phyloP scores from a whole-genome alignment of 176 grass and related monocot genomes.

The Eremochloa ophiuroides region DNA sequence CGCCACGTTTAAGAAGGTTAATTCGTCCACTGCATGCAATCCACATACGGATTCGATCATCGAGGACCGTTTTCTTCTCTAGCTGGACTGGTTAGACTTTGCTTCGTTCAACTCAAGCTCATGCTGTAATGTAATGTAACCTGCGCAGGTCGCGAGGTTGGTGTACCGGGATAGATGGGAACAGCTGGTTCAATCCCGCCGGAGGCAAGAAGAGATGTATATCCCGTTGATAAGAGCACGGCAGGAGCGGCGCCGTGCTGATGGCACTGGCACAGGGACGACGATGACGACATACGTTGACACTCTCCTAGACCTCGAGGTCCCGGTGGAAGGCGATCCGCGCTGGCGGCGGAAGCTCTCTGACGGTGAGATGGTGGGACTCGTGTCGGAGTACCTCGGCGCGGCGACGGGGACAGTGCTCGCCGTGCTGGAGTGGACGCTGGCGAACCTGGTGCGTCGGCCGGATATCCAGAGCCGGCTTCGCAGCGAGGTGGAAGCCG shows the following conservation, averaged over 20 bases:
- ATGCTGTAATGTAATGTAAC: no score
- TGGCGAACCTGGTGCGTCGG: neutral
- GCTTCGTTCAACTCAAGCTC: neutral
- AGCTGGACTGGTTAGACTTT: neutral
- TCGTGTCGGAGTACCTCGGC: conserved; percentile 23
- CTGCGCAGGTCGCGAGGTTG: neutral
- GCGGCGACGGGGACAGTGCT: conserved; percentile 4
- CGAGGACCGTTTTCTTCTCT: no score
- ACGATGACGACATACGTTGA: conserved; percentile 13
- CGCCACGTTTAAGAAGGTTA: conserved; percentile 3
- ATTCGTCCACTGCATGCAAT: neutral
- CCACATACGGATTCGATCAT: neutral
- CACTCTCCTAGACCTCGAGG: conserved; percentile 7
- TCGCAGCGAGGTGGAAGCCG: neutral
- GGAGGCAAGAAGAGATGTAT: conserved; percentile 9
- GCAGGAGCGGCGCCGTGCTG: neutral
- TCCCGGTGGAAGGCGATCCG: neutral
- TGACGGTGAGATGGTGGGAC: conserved; percentile 12
- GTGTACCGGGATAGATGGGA: neutral
- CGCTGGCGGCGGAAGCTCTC: neutral
- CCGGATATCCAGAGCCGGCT: neutral
- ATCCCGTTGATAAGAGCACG: conserved; percentile 12
- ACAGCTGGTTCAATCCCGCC: neutral
- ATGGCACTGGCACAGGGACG: no score
- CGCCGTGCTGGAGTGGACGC: conserved; percentile 12